These are phyloP conservation scores for Hordeum marinum DNA, from an alignment of 176 grass and related monocot genomes.

Conservation along the genomic window DNA sequence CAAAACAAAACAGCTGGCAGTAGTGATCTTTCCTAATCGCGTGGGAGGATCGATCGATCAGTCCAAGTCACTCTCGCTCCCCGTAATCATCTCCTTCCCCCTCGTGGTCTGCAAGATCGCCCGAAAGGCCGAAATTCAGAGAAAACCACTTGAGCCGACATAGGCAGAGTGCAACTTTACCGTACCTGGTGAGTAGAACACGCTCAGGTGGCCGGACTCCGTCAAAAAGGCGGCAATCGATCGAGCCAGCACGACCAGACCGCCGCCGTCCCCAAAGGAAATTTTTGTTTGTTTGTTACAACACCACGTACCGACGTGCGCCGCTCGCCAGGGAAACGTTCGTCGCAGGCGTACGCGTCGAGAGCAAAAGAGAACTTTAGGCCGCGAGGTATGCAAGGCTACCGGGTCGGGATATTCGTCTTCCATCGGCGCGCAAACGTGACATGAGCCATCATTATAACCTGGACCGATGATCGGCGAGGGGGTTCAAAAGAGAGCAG, in stretches of 20 bases:
- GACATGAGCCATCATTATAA: slow-evolving; percentile 24
- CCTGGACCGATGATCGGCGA: not conserved
- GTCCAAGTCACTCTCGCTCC: not conserved
- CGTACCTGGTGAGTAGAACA: not conserved
- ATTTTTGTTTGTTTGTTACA: slow-evolving; percentile 3
- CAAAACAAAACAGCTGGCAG: not conserved
- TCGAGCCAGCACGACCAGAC: not conserved
- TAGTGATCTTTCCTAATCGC: not conserved
- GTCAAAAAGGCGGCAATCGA: slow-evolving; percentile 31
- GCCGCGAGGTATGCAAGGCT: not conserved
- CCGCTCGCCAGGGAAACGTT: not conserved
- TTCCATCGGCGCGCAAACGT: not conserved
- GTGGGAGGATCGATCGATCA: not conserved
- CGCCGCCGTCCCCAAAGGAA: not conserved
- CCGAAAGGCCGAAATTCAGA: not conserved
- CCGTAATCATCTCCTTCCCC: not conserved
- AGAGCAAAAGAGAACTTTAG: not conserved
- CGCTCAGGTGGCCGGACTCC: slow-evolving; percentile 10
- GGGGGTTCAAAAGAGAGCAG: slow-evolving; percentile 17
- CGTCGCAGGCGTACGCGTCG: not conserved
- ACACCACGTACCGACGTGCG: slow-evolving; percentile 19
- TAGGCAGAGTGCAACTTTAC: slow-evolving; percentile 40
- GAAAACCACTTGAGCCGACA: slow-evolving; percentile 35
- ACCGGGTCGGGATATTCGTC: not conserved
- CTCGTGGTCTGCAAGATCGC: slow-evolving; percentile 31